phyloP scores from a whole-genome alignment of 2,329 filamentous ascomycete species.

The Arthrobotrys sinensis region DNA sequence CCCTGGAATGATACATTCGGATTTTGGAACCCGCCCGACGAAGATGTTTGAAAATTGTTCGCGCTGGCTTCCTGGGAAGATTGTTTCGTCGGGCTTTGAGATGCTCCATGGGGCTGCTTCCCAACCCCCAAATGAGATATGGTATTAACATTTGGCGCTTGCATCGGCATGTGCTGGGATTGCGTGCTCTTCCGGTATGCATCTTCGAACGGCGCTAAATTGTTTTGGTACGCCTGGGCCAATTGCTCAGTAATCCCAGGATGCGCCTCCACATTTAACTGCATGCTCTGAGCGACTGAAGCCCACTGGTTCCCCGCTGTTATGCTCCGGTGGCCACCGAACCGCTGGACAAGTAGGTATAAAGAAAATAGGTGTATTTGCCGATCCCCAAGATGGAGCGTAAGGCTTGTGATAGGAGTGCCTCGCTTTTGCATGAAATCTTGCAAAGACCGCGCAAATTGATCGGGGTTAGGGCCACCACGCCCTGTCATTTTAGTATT shows the following conservation, averaged over 20 bases:
- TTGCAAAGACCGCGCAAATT: conserved; percentile 82
- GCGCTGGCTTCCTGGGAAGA: conserved; percentile 55
- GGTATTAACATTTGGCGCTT: conserved; percentile 54
- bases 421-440: conserved; percentile 83
- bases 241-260: conserved; percentile 80
- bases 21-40: conserved; percentile 29
- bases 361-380: conserved; percentile 82
- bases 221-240: conserved; percentile 51
- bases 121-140: conserved; percentile 53
- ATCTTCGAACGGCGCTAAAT: conserved; percentile 61
- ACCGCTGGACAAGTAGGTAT: conserved; percentile 82
- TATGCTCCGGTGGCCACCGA: conserved; percentile 82
- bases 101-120: conserved; percentile 61
- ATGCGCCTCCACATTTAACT: conserved; percentile 75
- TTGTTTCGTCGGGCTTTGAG: conserved; percentile 59
- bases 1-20: conserved; percentile 32
- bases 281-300: conserved; percentile 77
- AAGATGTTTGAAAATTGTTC: conserved; percentile 10
- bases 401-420: conserved; percentile 79
- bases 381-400: conserved; percentile 80
- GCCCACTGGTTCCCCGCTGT: conserved; percentile 81
- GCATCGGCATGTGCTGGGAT: conserved; percentile 59
- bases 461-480: conserved; percentile 72
- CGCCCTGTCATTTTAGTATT: conserved; percentile 65
- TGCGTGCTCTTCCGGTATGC: conserved; percentile 62